Evolutionary conservation across 2,329 filamentous ascomycete genomes (phyloP).

Genomic region (Alternaria burnsii): DNA sequence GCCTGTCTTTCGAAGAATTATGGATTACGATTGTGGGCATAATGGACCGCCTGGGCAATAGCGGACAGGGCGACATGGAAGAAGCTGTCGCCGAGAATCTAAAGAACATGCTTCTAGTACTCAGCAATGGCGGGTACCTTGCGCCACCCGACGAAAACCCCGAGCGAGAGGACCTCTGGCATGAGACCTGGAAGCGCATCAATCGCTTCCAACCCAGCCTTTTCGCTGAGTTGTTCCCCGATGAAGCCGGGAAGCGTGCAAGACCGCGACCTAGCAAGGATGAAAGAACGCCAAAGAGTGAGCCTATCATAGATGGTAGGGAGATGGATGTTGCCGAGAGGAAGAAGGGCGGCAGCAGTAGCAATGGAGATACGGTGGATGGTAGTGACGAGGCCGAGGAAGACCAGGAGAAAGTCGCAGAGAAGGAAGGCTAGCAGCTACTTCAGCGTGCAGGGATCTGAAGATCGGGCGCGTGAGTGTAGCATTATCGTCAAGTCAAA

Average conservation of each 20-base stretch:
- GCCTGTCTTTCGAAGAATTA: constrained; percentile 76
- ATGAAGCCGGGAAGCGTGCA: constrained; percentile 49
- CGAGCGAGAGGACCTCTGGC: constrained; percentile 65
- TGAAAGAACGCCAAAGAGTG: constrained; percentile 20
- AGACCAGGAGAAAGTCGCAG: constrained; percentile 17
- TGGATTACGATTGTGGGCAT: constrained; percentile 94
- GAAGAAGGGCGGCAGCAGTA: constrained; percentile 3
- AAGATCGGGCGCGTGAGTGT: not conserved
- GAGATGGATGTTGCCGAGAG: constrained; percentile 20
- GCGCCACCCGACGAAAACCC: constrained; percentile 69
- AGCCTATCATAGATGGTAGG: constrained; percentile 10
- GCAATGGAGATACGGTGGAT: constrained; percentile 8
- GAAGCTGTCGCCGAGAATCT: constrained; percentile 94
- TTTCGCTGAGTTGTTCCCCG: constrained; percentile 67
- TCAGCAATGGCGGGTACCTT: constrained; percentile 88
- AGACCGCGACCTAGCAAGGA: constrained; percentile 29
- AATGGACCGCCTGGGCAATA: constrained; percentile 96
- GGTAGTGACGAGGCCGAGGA: constrained; percentile 5
- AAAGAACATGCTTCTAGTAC: constrained; percentile 95
- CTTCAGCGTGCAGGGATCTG: not conserved
- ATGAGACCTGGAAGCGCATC: constrained; percentile 67
- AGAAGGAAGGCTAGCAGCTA: constrained; percentile 23
- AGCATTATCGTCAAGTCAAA: not conserved
- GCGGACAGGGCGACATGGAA: constrained; percentile 88
- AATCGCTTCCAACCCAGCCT: constrained; percentile 68